Conservation (phyloP, 352 stramenopile genomes). For the Pythium phragmitis region DNA sequence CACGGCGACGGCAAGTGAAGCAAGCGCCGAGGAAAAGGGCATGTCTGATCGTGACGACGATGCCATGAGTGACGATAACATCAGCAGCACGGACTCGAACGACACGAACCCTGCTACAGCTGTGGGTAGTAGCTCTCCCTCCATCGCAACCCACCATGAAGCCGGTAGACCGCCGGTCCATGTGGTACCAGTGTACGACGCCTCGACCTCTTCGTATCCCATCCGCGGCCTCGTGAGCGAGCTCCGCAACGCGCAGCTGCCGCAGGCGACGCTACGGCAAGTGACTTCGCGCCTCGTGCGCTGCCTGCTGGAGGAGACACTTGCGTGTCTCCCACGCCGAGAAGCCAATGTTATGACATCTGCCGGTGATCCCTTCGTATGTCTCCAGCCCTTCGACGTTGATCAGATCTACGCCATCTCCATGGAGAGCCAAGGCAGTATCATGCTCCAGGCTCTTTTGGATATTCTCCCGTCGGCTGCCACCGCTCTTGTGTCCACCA, state of each 20-base stretch:
- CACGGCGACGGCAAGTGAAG: background rate
- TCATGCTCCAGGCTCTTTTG: slow-evolving; percentile 30
- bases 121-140: background rate
- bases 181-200: slow-evolving; percentile 14
- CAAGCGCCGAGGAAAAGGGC: slow-evolving; percentile 12
- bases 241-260: slow-evolving; percentile 18
- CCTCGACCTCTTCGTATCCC: slow-evolving; percentile 10
- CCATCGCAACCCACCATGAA: background rate
- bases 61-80: slow-evolving; percentile 20
- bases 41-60: slow-evolving; percentile 18
- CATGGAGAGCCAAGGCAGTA: slow-evolving; percentile 23
- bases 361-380: slow-evolving; percentile 14
- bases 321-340: slow-evolving; percentile 21
- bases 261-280: slow-evolving; percentile 14
- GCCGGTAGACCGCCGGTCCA: background rate
- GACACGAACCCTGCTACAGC: slow-evolving; percentile 1
- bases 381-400: slow-evolving; percentile 20
- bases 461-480: slow-evolving; percentile 27
- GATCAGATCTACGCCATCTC: slow-evolving; percentile 29
- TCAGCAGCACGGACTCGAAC: slow-evolving; percentile 21
- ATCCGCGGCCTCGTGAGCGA: slow-evolving; percentile 18
- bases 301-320: slow-evolving; percentile 22
- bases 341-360: slow-evolving; percentile 17
- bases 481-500: slow-evolving; percentile 22
- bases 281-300: slow-evolving; percentile 14